Evolutionary conservation across 164 flowering plant genomes (phyloP), one percentile per base, ranked within the genome.

Genomic region (Nymphaea thermarum): DNA sequence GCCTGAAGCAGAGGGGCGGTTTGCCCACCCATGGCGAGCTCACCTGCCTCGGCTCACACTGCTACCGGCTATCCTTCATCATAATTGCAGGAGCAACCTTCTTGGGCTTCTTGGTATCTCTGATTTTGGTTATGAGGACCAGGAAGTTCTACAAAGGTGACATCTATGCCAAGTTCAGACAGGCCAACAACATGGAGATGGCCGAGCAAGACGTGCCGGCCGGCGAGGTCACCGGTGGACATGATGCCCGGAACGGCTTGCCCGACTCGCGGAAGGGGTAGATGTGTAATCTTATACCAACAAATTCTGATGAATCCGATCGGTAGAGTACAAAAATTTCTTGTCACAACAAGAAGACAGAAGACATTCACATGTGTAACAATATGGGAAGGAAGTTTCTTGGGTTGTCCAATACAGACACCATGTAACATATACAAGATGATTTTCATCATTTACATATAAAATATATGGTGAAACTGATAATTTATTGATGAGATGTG

Each of bases 51-150:
- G 91, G 95, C 11, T 15, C 11, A 0, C 75, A 73, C 2, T 89
- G 95, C 65, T 89, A 77, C 45, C 71, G 75, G 68, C 2, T 64
- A 2, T 64, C 88, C 8, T 87, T 86, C 45, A 61, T 78, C 4
- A 70, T 89, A 17, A 43, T 86, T 43, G 75, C 90, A 2, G 65
- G 70, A 3, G 85, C 73, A 3, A 75, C 89, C 0, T 59, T 80
- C 1, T 73, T 80, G 12, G 91, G 91, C 2, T 82, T 85, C 5
- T n/a, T 80, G 25, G 76, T 76, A 67, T 80, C 88, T 3, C 17
- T 84, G 67, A 42, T 84, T 47, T 71, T 88, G 75, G 90, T 81
- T 43, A 14, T 68, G n/a, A 82, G 90, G 57, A 86, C 89, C 2
- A 62, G 75, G 15, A 68, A 76, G 18, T 88, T 84, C 74, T 88